A percentile compares a stretch with the other conserved stretches of the same genome.
Evolutionary conservation across 768 basidiomycete genomes (phyloP).

Genomic region (Boletellus ananiceps): DNA sequence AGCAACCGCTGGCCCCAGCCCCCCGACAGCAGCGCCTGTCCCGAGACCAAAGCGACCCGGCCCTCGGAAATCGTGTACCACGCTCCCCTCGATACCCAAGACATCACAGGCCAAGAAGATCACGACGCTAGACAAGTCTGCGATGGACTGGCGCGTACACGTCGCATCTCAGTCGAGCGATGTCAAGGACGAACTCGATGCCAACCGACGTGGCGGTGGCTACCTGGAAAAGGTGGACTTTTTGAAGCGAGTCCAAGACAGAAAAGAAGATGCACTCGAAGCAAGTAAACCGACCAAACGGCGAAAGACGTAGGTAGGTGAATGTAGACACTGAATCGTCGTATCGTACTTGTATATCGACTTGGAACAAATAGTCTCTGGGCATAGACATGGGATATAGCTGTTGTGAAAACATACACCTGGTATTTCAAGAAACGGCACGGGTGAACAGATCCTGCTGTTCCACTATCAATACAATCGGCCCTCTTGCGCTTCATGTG

Average conservation of each 20-base stretch:
- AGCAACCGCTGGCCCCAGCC: background rate
- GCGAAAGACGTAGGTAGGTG: conserved; percentile 19
- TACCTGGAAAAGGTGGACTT: conserved; percentile 87
- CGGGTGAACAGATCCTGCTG: conserved; percentile 2
- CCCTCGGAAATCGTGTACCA: conserved; percentile 61
- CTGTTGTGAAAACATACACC: background rate
- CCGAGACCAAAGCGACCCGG: conserved; percentile 44
- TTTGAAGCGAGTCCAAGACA: conserved; percentile 66
- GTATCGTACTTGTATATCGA: conserved; percentile 10
- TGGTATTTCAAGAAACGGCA: background rate
- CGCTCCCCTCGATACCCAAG: conserved; percentile 51
- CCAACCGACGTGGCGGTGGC: conserved; percentile 65
- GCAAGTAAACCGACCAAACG: conserved; percentile 54
- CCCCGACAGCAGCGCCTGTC: background rate
- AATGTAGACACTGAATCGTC: background rate
- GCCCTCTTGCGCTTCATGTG: background rate
- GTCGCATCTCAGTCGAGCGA: conserved; percentile 41
- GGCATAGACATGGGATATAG: background rate
- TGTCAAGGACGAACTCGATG: conserved; percentile 58
- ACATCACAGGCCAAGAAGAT: conserved; percentile 65
- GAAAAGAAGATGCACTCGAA: conserved; percentile 63
- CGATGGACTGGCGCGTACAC: conserved; percentile 81
- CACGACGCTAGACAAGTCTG: conserved; percentile 79
- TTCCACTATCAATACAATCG: background rate
- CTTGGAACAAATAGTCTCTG: background rate